Conservation (phyloP, 2,329 filamentous ascomycete species). For the Colletotrichum australisinense region DNA sequence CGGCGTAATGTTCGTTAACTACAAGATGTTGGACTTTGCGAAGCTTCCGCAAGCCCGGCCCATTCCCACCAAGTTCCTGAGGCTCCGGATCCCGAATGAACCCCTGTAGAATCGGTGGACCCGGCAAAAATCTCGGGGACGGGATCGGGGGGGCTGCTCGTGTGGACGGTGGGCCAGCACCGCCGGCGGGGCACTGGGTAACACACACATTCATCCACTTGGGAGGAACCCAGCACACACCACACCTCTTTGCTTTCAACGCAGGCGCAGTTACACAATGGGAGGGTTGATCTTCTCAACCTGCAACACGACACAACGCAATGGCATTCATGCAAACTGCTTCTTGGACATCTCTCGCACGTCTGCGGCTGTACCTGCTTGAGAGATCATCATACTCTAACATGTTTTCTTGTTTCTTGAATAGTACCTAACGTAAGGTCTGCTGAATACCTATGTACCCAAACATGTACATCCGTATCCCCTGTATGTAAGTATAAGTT, state of each 20-base stretch:
- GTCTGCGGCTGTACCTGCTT: not conserved
- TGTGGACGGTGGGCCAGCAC: not conserved
- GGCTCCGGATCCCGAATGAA: not conserved
- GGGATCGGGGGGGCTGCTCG: not conserved
- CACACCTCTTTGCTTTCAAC: not conserved
- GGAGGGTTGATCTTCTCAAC: conserved; percentile 4
- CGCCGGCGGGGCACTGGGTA: not conserved
- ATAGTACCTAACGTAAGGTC: not conserved
- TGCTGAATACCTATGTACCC: no score
- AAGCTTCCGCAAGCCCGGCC: not conserved
- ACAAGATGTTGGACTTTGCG: no score
- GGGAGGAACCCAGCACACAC: not conserved
- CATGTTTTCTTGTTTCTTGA: no score
- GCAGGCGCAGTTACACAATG: not conserved
- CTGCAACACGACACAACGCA: conserved; percentile 14
- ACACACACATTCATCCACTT: not conserved
- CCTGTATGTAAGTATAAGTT: not conserved
- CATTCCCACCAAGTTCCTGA: not conserved
- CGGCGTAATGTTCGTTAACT: no score
- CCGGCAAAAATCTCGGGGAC: conserved; percentile 3
- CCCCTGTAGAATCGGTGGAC: not conserved
- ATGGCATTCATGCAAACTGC: not conserved
- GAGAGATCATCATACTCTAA: no score
- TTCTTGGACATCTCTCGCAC: not conserved
- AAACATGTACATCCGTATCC: not conserved